A percentile compares a stretch with the other conserved stretches of the same genome.
Conservation (phyloP, 495 filamentous ascomycete species). For the Amniculicola lignicola region DNA sequence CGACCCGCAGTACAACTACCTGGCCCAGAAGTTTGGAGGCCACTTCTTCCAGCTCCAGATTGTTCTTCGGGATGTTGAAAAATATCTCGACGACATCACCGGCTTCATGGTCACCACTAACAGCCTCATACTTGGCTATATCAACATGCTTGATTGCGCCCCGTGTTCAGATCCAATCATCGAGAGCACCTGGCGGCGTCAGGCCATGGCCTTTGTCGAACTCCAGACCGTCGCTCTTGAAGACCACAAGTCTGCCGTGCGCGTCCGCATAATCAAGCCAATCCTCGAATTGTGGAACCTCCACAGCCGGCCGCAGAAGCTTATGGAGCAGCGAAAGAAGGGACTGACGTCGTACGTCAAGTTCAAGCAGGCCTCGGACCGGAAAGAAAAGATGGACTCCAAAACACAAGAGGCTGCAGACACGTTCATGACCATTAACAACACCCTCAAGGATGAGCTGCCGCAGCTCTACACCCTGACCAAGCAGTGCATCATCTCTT, state of each 20-base stretch:
- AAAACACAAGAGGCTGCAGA: conserved; percentile 78
- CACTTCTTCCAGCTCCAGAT: conserved; percentile 88
- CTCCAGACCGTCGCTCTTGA: conserved; percentile 72
- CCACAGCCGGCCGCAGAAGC: conserved; percentile 67
- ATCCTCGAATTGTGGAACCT: conserved; percentile 77
- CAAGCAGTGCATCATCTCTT: conserved; percentile 72
- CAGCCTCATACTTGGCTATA: conserved; percentile 66
- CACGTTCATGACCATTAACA: conserved; percentile 84
- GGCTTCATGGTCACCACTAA: conserved; percentile 70
- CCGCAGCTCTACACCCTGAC: conserved; percentile 80
- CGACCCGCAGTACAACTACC: conserved; percentile 71
- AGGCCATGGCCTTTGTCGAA: conserved; percentile 76
- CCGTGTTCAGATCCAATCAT: conserved; percentile 67
- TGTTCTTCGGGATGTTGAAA: conserved; percentile 83
- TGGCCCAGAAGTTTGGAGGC: conserved; percentile 76
- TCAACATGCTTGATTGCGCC: conserved; percentile 58
- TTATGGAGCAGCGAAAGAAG: conserved; percentile 91
- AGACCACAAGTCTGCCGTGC: conserved; percentile 76
- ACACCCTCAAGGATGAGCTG: conserved; percentile 86
- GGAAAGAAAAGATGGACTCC: conserved; percentile 76
- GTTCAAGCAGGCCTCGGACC: conserved; percentile 70
- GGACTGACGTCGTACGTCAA: conserved; percentile 83
- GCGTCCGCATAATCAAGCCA: conserved; percentile 80
- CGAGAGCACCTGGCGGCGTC: conserved; percentile 86
- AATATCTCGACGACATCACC: conserved; percentile 70